These are phyloP conservation scores for Trametes punicea DNA, from an alignment of 768 basidiomycete genomes.

Conservation along the genomic window DNA sequence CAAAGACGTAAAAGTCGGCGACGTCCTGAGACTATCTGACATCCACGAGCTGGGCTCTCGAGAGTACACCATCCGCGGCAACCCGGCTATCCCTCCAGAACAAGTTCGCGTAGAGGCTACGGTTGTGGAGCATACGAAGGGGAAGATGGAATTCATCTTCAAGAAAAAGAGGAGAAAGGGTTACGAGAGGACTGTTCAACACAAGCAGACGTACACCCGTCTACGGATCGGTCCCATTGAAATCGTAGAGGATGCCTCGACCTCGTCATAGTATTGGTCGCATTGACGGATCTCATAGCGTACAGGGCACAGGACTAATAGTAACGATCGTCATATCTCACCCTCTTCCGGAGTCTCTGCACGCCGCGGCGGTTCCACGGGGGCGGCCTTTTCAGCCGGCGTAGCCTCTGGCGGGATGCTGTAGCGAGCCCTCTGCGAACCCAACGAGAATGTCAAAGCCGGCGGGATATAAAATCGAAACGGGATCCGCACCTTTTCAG, in stretches of 20 bases:
- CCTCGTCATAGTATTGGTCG: slow-evolving; percentile 28
- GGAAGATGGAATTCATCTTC: slow-evolving; percentile 84
- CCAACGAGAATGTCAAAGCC: background rate
- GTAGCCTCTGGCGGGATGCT: slow-evolving; percentile 41
- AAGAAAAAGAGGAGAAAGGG: slow-evolving; percentile 99
- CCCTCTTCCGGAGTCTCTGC: slow-evolving; percentile 87
- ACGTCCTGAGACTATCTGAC: slow-evolving; percentile 75
- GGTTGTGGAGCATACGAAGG: slow-evolving; percentile 97
- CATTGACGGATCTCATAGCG: slow-evolving; percentile 14
- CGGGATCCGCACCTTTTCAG: slow-evolving; percentile 56
- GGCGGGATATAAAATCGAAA: background rate
- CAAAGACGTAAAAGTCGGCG: slow-evolving; percentile 81
- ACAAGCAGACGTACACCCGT: slow-evolving; percentile 95
- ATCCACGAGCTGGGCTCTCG: slow-evolving; percentile 95
- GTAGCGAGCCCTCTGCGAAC: slow-evolving; percentile 21
- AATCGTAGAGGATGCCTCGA: slow-evolving; percentile 33
- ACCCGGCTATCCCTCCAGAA: slow-evolving; percentile 62
- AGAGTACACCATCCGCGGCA: slow-evolving; percentile 87
- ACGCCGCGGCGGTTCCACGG: slow-evolving; percentile 32
- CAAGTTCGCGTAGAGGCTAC: slow-evolving; percentile 79
- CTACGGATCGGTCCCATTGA: slow-evolving; percentile 84
- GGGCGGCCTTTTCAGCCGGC: slow-evolving; percentile 36
- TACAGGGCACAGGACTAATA: slow-evolving; percentile 2
- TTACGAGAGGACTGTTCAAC: slow-evolving; percentile 88
- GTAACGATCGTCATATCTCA: slow-evolving; percentile 54